Base-by-base conservation (phyloP, 2,329 filamentous ascomycete genomes). In the Amauroascus niger region DNA sequence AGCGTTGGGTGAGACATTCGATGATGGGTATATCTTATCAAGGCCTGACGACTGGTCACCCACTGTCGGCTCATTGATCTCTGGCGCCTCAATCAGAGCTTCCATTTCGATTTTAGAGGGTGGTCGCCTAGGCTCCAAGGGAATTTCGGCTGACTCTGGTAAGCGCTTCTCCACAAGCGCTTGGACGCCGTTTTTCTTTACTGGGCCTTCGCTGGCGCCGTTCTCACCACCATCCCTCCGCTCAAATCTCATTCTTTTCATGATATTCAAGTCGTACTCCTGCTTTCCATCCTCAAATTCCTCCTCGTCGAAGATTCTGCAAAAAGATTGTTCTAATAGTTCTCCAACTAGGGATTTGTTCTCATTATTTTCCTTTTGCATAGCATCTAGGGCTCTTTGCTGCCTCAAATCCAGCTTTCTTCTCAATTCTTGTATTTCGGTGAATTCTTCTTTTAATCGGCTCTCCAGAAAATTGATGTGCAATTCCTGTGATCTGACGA, bases 401-500 rank as follows among this genome's bases (percentile, higher is more conserved):
- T 51, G 35, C 20, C 53, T 55, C 40, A 26, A 18, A 30, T 51
- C 28, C 28, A 55, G 40, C 40, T 55, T 39, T n/a, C 45, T 28
- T 32, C 53, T 37, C 8, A 50, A 22, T n/a, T 35, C n/a, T 28
- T 20, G 4, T 37, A 55, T 50, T 20, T 55, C 47, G 11, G 35
- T 37, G 14, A 50, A 32, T 46, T 55, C 46, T 6, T 24, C 26
- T 24, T 39, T 37, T n/a, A 50, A 26, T 35, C 40, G 24, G 22
- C 14, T 37, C 30, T 55, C 53, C 9, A 55, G 40, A 22, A 55
- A 55, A 46, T 50, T 45, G 24, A 44, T 37, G 30, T 49, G 39
- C 8, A 51, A 30, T n/a, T 55, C 49, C 26, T 53, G 49, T 13
- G 54, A 48, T 37, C 39, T 44, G 56, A 61, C 49, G 59, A 62